Conservation (phyloP, 768 basidiomycete genomes). For the Podaxis sp. region DNA sequence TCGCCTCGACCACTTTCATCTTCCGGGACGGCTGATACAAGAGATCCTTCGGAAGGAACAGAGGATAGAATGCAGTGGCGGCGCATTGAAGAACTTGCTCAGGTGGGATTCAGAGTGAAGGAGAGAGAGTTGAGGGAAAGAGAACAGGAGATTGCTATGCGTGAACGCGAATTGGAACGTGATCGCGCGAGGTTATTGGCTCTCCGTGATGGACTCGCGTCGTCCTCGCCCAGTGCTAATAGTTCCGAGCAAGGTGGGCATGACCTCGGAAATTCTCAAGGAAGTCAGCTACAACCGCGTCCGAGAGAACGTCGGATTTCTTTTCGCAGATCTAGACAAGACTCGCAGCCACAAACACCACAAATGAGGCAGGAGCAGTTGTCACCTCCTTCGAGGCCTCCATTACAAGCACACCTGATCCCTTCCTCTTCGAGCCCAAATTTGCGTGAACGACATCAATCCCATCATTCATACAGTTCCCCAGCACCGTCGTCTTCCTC, state of each 20-base stretch:
- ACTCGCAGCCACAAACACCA: conserved; percentile 26
- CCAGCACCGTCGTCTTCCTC: conserved; percentile 59
- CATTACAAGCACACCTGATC: conserved; percentile 26
- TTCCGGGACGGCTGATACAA: background rate
- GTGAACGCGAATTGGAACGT: conserved; percentile 55
- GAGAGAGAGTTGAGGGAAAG: conserved; percentile 52
- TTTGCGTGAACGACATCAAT: conserved; percentile 8
- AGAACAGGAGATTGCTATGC: conserved; percentile 55
- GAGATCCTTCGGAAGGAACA: conserved; percentile 21
- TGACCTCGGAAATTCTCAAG: conserved; percentile 18
- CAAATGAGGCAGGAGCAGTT: conserved; percentile 7
- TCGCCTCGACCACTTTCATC: conserved; percentile 11
- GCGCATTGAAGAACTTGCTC: conserved; percentile 49
- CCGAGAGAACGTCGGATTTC: conserved; percentile 35
- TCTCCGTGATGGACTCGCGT: conserved; percentile 29
- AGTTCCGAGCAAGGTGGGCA: conserved; percentile 20
- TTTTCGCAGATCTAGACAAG: conserved; percentile 31
- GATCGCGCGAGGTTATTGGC: conserved; percentile 47
- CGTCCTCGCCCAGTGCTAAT: background rate
- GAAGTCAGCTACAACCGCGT: conserved; percentile 25
- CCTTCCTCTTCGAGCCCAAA: conserved; percentile 11
- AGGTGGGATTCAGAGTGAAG: conserved; percentile 54
- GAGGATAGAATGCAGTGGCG: conserved; percentile 34
- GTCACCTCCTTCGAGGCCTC: background rate
- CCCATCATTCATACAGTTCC: conserved; percentile 65